A percentile compares a stretch with the other conserved stretches of the same genome.
These are phyloP conservation scores for Yamadazyma kanchanaburiensis DNA, from an alignment of 1,139 yeast species.

Conservation along the genomic window DNA sequence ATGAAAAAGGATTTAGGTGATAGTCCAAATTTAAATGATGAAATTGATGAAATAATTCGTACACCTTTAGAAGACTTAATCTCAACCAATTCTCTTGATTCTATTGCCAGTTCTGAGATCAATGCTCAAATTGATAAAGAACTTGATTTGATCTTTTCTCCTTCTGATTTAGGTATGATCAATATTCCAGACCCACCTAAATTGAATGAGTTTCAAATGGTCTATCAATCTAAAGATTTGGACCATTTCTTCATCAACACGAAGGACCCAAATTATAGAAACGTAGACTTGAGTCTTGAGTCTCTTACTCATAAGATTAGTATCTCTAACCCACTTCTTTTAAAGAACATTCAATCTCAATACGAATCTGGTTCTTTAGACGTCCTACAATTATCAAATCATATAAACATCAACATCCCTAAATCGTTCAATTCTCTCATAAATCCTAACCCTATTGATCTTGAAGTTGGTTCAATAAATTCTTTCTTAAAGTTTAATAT, in stretches of 20 bases:
- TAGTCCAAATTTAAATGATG: conserved; percentile 17
- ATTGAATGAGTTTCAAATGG: conserved; percentile 10
- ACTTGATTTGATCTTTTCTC: conserved; percentile 23
- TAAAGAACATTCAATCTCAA: no score
- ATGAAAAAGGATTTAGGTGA: conserved; percentile 4
- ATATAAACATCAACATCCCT: conserved; percentile 11
- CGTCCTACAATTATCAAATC: conserved; percentile 8
- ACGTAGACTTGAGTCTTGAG: no score
- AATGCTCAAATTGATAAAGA: conserved; percentile 23
- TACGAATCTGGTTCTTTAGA: no score
- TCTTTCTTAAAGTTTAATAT: conserved; percentile 28
- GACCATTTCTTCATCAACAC: no score
- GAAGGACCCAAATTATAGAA: no score
- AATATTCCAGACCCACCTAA: conserved; percentile 2
- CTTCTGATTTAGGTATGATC: conserved; percentile 23
- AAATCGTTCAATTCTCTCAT: conserved; percentile 14
- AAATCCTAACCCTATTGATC: conserved; percentile 20
- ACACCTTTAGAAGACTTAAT: conserved; percentile 25
- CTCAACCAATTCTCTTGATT: conserved; percentile 13
- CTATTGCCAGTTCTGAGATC: conserved; percentile 17
- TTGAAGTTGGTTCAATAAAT: conserved; percentile 24
- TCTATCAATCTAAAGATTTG: conserved; percentile 5
- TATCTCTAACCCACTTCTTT: no score
- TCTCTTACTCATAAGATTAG: no score
- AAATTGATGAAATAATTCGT: conserved; percentile 20